Base-by-base conservation (phyloP, 2,329 filamentous ascomycete species). In the Mariannaea sp. region DNA sequence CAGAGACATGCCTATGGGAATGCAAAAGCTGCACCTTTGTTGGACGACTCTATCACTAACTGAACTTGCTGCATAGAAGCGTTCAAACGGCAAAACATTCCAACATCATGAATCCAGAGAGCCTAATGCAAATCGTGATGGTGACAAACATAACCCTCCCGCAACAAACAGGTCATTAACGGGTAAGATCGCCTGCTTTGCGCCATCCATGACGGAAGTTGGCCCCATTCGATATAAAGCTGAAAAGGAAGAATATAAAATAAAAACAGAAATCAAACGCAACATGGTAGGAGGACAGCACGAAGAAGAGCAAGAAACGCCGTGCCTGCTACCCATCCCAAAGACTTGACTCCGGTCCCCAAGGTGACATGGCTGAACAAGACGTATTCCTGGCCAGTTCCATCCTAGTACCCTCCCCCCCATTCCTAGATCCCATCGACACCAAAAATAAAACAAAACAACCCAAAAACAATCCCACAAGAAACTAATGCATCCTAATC, bases 301-400 rank as follows among this genome's bases (percentile, higher is more conserved):
- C 24, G 17, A 19, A 20, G 41, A 16, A 44, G 17, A 48, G 20
- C 44, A 54, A 38, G 46, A 54, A 49, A 54, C 51, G 45, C 51
- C 51, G 43, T 54, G 45, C 51, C 40, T 39, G 26, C 40, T 54
- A 49, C 16, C 33, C 32, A 39, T 49, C 24, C 44, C 29, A 44
- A 36, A 49, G 17, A 26, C 26, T 13, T 12, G 20, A 30, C 40
- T 33, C 51, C 51, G 39, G 20, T 38, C 32, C 24, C 40, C 32
- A 40, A 14, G 32, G 24, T 33, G 35, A 14, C 26, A 30, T 30
- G 44, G 33, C 29, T 42, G 35, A 36, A 32, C 41, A 48, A 47
- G 36, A 39, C 41, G 36, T 13, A 42, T 35, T 26, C 32, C 29
- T 24, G 8, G 5, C 8, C 22, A 10, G 13, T 17, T 30, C 45